Percentiles rank a stretch among this genome's conserved stretches.
Conservation (phyloP, 208 protist genomes). For the Trypanosoma melophagium region DNA sequence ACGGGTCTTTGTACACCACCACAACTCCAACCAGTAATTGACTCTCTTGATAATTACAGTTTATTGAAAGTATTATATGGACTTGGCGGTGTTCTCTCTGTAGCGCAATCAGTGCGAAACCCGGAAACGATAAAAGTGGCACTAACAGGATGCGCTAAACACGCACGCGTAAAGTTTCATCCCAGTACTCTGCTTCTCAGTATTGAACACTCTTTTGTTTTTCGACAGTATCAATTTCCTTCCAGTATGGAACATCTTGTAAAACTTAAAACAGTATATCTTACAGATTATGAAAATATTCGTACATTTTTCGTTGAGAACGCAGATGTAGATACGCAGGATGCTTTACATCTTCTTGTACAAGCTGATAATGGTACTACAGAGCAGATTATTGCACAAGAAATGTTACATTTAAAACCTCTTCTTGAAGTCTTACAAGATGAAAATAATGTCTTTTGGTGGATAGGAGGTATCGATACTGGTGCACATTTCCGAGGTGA, state of each 20-base stretch:
- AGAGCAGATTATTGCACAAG: conserved; percentile 9
- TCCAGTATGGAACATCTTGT: not conserved
- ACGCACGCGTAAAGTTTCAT: conserved; percentile 10
- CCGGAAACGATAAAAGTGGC: conserved; percentile 3
- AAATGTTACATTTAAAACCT: conserved; percentile 1
- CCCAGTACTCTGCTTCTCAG: conserved; percentile 11
- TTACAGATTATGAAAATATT: conserved; percentile 6
- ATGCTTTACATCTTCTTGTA: conserved; percentile 5
- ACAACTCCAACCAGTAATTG: conserved; percentile 8
- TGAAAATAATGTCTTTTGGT: conserved; percentile 23
- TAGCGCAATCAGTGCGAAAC: conserved; percentile 1
- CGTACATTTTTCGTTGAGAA: conserved; percentile 19
- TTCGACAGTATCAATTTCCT: conserved; percentile 29
- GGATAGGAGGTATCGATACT: conserved; percentile 16
- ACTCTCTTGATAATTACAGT: conserved; percentile 27
- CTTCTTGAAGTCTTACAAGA: conserved; percentile 14
- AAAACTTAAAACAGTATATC: conserved; percentile 5
- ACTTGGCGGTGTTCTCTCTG: conserved; percentile 21
- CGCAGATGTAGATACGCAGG: conserved; percentile 25
- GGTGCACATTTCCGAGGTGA: conserved; percentile 18
- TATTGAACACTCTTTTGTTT: conserved; percentile 26
- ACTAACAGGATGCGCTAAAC: conserved; percentile 17
- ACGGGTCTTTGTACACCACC: conserved; percentile 11
- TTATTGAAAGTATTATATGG: conserved; percentile 26
- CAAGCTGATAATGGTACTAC: not conserved